Base-by-base conservation (phyloP, 2,329 filamentous ascomycete genomes). In the Penicillium sp. region DNA sequence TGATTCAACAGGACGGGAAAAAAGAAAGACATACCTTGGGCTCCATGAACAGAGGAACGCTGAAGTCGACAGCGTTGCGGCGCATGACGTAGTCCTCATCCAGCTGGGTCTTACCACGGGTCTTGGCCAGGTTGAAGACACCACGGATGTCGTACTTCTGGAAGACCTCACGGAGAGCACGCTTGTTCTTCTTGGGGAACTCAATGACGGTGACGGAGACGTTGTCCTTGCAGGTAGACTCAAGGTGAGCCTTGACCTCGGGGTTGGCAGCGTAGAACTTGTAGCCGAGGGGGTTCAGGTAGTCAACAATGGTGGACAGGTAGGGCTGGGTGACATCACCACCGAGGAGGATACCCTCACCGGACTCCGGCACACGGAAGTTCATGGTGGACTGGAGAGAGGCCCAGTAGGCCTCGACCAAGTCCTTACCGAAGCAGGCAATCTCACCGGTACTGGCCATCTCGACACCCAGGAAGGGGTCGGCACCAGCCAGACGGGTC, bases 21-120 rank as follows among this genome's bases (percentile, higher is more conserved):
- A 22, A 22, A 22, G 12, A 26, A 68, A 28, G 68, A 78, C 87
- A 82, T 84, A 96, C 93, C 89, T 95, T 94, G 58, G 93, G 92
- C 83, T 98, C 94, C 93, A 97, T 97, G 80, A 99, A 98, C 60
- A 99, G 84, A 53, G 95, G 95, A 35, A 98, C 93, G 71, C 94
- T 94, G 78, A 99, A 99, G 82, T 99, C 95, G 60, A 99, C 95
- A 30, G 95, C 95, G 76, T 99, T 99, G 77, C 95, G 88, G 74
- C 95, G 88, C 94, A 98, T 98, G 60, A 99, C 93, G 74, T 99
- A 99, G 83, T 99, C 93, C 74, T 96, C 92, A 76, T 99, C 95
- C 64, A 91, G 83, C 64, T 92, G 84, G 40, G 91, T 94, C 84
- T 91, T 93, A 64, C 89, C 95, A 74, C 93, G 86, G 70, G 86